Evolutionary conservation across 768 basidiomycete genomes (phyloP).

Genomic region (Pleurotus djamor): DNA sequence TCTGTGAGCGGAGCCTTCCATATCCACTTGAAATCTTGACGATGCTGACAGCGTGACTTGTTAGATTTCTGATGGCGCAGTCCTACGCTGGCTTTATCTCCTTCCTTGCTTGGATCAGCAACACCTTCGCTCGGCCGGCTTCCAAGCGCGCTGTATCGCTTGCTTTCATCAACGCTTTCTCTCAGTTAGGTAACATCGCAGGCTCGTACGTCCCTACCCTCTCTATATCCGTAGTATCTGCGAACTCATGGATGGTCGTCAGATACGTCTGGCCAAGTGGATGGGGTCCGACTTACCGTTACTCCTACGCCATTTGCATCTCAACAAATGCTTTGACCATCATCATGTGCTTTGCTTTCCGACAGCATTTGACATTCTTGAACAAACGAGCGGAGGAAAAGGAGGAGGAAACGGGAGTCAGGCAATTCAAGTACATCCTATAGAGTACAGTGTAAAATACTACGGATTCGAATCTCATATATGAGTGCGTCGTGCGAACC

Average conservation of each 20-base stretch:
- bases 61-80: constrained; percentile 75
- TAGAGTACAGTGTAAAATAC: too few relatives aligned
- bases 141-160: constrained; percentile 89
- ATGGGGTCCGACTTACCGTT: constrained; percentile 19
- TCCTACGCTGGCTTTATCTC: constrained; percentile 72
- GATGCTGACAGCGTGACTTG: not conserved
- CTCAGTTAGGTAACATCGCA: constrained; percentile 79
- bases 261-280: constrained; percentile 11
- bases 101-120: constrained; percentile 54
- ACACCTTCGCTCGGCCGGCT: constrained; percentile 57
- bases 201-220: constrained; percentile 60
- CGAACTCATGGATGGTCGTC: not conserved
- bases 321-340: constrained; percentile 49
- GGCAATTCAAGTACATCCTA: constrained; percentile 45
- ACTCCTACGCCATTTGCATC: constrained; percentile 76
- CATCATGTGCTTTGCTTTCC: constrained; percentile 51
- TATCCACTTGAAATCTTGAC: not conserved
- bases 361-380: constrained; percentile 30
- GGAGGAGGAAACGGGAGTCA: constrained; percentile 30
- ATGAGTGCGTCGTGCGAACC: too few relatives aligned
- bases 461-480: too few relatives aligned
- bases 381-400: constrained; percentile 39
- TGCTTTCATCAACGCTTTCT: constrained; percentile 79
- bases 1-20: constrained; percentile 35
- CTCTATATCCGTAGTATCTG: not conserved